Conservation (phyloP, 2,329 filamentous ascomycete genomes). For the Colletotrichum simmondsii region DNA sequence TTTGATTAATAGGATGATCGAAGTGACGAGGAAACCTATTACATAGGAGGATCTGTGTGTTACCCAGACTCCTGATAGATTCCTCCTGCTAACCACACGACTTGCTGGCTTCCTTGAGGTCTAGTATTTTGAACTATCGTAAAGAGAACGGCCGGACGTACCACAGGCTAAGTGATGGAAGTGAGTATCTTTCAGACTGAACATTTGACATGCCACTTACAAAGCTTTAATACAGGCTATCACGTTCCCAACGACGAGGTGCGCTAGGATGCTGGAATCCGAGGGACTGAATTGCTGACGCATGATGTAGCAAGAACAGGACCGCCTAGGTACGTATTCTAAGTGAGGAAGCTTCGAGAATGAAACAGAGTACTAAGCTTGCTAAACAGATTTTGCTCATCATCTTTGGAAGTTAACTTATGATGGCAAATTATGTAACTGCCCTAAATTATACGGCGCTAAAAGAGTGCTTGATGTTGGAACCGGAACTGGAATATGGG, state of each 20-base stretch:
- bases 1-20: too few relatives aligned
- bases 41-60: too few relatives aligned
- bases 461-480: constrained; percentile 39
- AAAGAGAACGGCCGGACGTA: constrained; percentile 27
- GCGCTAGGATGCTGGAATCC: background rate
- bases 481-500: constrained; percentile 43
- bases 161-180: constrained; percentile 35
- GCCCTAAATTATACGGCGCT: constrained; percentile 28
- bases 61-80: too few relatives aligned
- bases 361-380: background rate
- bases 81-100: background rate
- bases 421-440: background rate
- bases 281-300: background rate
- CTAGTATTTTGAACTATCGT: constrained; percentile 9
- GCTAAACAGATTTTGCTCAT: constrained; percentile 59
- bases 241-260: constrained; percentile 24
- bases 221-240: constrained; percentile 9
- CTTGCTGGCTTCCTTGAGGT: constrained; percentile 1
- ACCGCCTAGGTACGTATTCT: constrained; percentile 13
- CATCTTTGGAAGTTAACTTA: constrained; percentile 60
- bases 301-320: constrained; percentile 6
- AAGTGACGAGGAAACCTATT: too few relatives aligned
- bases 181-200: background rate
- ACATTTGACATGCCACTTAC: background rate
- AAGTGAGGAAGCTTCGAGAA: background rate